These are phyloP conservation scores for Chlorella sp. DNA, from an alignment of 139 green algal genomes.

Conservation along the genomic window DNA sequence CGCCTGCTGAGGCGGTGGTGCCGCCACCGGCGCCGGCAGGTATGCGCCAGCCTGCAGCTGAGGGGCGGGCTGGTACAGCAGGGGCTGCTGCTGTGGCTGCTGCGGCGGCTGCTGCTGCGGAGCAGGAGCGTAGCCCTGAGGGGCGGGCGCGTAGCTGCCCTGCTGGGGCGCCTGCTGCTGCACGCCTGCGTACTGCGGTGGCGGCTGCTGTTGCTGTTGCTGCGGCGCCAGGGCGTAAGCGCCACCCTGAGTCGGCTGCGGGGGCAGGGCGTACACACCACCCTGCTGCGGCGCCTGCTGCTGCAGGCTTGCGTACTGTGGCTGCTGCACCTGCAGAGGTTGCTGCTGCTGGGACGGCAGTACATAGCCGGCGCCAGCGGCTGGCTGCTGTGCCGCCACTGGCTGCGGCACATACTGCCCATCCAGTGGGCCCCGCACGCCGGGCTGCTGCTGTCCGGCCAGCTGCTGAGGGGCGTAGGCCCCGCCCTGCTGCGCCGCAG, in stretches of 20 bases:
- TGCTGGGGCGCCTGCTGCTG: background rate
- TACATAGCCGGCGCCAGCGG: background rate
- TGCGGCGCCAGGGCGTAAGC: constrained; percentile 8
- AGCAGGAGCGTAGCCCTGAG: no score
- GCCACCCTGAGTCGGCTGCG: background rate
- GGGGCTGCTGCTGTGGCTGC: background rate
- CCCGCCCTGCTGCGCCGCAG: no score
- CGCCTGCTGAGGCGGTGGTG: no score
- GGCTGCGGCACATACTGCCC: constrained; percentile 3
- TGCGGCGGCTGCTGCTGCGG: constrained; percentile 1
- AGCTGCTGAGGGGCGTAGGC: no score
- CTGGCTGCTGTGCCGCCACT: background rate
- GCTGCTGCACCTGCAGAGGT: constrained; percentile 18
- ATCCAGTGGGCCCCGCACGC: no score
- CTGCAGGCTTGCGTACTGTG: constrained; percentile 1
- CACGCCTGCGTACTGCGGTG: background rate
- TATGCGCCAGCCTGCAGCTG: no score
- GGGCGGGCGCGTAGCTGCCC: no score
- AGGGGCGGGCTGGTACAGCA: no score
- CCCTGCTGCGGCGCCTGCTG: constrained; percentile 4
- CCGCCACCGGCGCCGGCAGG: no score
- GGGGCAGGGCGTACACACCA: background rate
- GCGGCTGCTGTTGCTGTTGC: constrained; percentile 14
- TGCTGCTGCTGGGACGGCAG: constrained; percentile 12
- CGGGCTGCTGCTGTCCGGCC: no score